Base-by-base conservation (phyloP, 768 basidiomycete genomes). In the Chalciporus pseudorubinellus region DNA sequence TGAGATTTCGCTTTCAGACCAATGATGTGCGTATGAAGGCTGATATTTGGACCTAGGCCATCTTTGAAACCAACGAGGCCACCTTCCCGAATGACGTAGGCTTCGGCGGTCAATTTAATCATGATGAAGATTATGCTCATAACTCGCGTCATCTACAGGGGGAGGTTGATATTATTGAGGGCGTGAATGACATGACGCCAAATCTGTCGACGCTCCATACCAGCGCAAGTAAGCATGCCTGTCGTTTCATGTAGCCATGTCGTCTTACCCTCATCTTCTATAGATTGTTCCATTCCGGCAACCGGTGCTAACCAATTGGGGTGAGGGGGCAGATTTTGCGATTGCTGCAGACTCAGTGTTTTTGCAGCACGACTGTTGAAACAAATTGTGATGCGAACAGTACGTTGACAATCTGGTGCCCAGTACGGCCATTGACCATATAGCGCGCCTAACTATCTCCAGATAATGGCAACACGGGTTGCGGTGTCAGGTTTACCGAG, bases 151-250 rank as follows among this genome's bases (percentile, higher is more conserved):
- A 36, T 51, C 45, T 44, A 5, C 22, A 68, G 66, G 66, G 68
- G 16, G 66, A 68, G 33, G 42, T 69, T 6, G 66, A 70, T 39
- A 68, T 70, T 10, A 53, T 68, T 7, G 66, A 68, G 46, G 66
- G 71, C 39, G 82, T 84, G 14, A 85, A 85, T 57, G 70, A 82
- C 58, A 68, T 76, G 48, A 67, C 67, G 12, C 74, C 78, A 2
- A 80, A 84, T 58, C 70, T 74, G 51, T 72, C 73, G 3, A 78
- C 82, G 0, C 69, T 87, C 29, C 85, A 87, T 63, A 85, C 84
- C 4, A 71, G 69, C 48, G 57, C 78, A 12, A 70, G 81, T 77
- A 51, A 42, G 71, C 42, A 31, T 22, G 16, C 20, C 22, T 40
- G 13, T 28, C 20, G 12, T 20, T n/a, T 11, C 4, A 11, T 31